Conservation (phyloP, 768 basidiomycete species). For the Exsudoporus frostii region DNA sequence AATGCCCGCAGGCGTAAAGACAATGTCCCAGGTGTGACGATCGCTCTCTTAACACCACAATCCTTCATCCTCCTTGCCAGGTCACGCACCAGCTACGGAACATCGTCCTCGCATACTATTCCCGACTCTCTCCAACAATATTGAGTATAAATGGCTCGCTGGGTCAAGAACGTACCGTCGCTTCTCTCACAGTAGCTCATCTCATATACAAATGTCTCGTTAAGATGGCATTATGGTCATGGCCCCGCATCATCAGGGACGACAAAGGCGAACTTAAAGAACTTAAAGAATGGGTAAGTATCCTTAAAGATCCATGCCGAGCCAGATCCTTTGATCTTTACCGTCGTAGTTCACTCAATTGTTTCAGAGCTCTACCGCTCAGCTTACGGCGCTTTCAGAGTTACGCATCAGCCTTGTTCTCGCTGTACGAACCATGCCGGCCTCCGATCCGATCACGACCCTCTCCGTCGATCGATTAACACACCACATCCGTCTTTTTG, state of each 20-base stretch:
- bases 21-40: slow-evolving; percentile 55
- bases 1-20: slow-evolving; percentile 63
- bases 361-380: slow-evolving; percentile 56
- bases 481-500: slow-evolving; percentile 66
- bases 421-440: slow-evolving; percentile 36
- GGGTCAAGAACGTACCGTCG: slow-evolving; percentile 35
- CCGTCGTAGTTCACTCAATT: slow-evolving; percentile 52
- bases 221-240: slow-evolving; percentile 71
- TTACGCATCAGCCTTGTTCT: slow-evolving; percentile 55
- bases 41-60: not conserved
- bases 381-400: slow-evolving; percentile 53
- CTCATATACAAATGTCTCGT: slow-evolving; percentile 72
- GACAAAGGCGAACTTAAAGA: slow-evolving; percentile 41
- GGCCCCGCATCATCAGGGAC: slow-evolving; percentile 48
- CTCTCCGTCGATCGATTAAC: slow-evolving; percentile 57
- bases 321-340: not conserved
- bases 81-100: slow-evolving; percentile 40
- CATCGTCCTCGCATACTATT: slow-evolving; percentile 61
- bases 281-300: slow-evolving; percentile 54
- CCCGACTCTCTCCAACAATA: slow-evolving; percentile 40
- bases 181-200: slow-evolving; percentile 58
- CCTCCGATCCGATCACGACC: slow-evolving; percentile 35
- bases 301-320: not conserved
- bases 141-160: slow-evolving; percentile 35
- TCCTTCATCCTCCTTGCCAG: slow-evolving; percentile 9